Evolutionary conservation across 495 filamentous ascomycete species (phyloP), one percentile per base, ranked within the genome.

Genomic region (Aspergillus biplanus): DNA sequence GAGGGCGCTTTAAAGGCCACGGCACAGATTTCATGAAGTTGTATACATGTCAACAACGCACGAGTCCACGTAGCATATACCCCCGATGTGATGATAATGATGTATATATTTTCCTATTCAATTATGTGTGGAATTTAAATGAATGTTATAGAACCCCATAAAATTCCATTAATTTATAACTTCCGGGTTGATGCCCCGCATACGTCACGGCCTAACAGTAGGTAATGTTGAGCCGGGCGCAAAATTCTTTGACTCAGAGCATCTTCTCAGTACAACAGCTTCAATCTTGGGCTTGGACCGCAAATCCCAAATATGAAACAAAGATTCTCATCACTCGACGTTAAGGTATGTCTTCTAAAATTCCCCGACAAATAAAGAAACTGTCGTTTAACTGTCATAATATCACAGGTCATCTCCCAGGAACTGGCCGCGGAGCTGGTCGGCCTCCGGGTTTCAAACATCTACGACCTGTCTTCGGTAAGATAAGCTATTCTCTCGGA

Each of bases 401-500:
- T 18, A 21, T 35, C 31, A 59, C 66, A 97, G 91, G 91, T 96
- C 73, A 93, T 98, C 67, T 88, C 92, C 32, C 90, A 96, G 73
- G 95, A 99, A 82, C 90, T 99, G 59, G 90, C 89, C 21, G 78
- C 83, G 58, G 82, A 81, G 42, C 83, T 98, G 49, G 85, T 89
- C 62, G 85, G 85, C 54, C 82, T 97, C 58, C 91, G 95, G 50
- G 84, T 98, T 33, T 83, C 89, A 58, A 99, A 99, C 78, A 87
- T 97, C 75, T 97, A 98, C 80, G 95, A 98, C 78, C 86, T 99
- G 61, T 94, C 90, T 62, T 91, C 92, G 56, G 86, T 89, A 79
- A 31, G 80, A 68, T 5, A 13, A 44, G 12, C 7, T n/a, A 18
- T 53, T 52, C 31, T 34, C 1, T 15, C 33, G 44, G 16, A 5